Percentiles rank a stretch among this genome's conserved stretches.
Conservation (phyloP, 805 yeast species). For the Candida glaebosa region DNA sequence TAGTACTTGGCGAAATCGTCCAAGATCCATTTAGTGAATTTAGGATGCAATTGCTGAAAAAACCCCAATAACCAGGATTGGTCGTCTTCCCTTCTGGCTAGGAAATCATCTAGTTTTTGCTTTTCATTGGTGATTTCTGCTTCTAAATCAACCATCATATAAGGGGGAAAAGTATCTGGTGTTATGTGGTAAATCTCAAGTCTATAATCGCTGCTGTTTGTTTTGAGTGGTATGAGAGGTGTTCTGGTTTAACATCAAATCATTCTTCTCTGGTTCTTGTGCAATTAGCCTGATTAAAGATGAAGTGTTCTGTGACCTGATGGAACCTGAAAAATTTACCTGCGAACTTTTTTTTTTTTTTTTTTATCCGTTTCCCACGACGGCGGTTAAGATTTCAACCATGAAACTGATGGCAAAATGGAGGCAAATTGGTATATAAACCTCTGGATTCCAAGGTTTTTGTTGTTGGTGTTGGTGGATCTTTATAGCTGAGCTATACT, state of each 20-base stretch:
- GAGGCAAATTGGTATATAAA: background rate
- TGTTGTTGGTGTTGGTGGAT: no score
- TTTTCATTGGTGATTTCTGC: background rate
- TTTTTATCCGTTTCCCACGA: background rate
- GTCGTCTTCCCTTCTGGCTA: constrained; percentile 24
- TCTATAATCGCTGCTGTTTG: background rate
- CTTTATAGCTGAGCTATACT: no score
- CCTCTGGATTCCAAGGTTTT: background rate
- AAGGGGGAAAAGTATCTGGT: no score
- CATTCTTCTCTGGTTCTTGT: background rate
- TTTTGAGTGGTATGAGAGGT: background rate
- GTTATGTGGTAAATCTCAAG: background rate
- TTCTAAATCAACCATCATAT: constrained; percentile 1
- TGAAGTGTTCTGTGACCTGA: no score
- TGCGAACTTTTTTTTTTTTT: no score
- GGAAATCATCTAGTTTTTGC: constrained; percentile 14
- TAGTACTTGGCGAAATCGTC: constrained; percentile 33
- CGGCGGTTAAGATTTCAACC: background rate
- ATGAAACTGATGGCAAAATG: background rate
- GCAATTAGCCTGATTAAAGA: no score
- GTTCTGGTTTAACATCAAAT: background rate
- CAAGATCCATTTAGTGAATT: constrained; percentile 39
- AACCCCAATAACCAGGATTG: constrained; percentile 49
- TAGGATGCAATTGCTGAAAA: constrained; percentile 46
- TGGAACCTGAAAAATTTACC: no score